These are phyloP conservation scores for Leptodontidium sp. DNA, from an alignment of 2,329 filamentous ascomycete species.

Conservation along the genomic window DNA sequence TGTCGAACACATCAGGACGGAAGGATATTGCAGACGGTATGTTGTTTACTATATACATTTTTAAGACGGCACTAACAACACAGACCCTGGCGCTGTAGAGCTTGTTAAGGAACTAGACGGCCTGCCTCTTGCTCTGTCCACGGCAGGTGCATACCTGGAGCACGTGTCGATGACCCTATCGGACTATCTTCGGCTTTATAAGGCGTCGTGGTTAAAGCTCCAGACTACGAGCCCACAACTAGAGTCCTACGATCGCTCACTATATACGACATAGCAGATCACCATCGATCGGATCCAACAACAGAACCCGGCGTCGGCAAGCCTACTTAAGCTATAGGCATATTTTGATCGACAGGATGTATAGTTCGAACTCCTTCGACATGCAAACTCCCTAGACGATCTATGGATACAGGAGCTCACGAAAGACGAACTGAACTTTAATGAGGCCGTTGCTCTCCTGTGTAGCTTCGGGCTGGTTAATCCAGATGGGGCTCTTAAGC, in stretches of 20 bases:
- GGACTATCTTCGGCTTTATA: too few species aligned
- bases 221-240: too few species aligned
- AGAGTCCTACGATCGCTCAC: too few species aligned
- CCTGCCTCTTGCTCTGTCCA: background rate
- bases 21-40: constrained; percentile 26
- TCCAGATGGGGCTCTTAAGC: background rate
- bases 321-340: too few species aligned
- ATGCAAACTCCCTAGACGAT: background rate
- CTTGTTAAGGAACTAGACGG: background rate
- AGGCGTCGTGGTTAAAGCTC: too few species aligned
- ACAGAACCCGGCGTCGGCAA: too few species aligned
- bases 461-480: background rate
- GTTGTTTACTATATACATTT: background rate
- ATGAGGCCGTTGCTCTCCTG: background rate
- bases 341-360: background rate
- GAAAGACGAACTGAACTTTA: background rate
- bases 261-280: too few species aligned
- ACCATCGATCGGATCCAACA: too few species aligned
- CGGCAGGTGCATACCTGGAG: background rate
- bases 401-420: background rate
- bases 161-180: too few species aligned
- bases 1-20: background rate
- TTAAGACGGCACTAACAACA: constrained; percentile 20
- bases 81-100: constrained; percentile 6
- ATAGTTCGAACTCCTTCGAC: background rate